phyloP scores from a whole-genome alignment of 2,329 filamentous ascomycete species.

The Arthrobotrys megalospora region DNA sequence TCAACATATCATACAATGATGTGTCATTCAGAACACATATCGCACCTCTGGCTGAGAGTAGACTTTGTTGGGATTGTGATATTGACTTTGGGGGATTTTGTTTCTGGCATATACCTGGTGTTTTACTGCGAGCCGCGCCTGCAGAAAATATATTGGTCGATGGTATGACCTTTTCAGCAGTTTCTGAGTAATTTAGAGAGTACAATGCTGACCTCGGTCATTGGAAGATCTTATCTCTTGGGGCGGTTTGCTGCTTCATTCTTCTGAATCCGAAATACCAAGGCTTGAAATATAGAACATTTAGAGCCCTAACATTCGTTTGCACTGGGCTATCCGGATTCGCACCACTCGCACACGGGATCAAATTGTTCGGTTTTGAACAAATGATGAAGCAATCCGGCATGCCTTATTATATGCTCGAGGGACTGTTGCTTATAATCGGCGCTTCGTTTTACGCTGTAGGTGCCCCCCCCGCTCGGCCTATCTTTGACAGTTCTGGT shows the following conservation, averaged over 20 bases:
- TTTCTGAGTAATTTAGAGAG: neutral
- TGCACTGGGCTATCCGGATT: conserved; percentile 68
- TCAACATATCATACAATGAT: conserved; percentile 68
- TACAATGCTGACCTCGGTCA: conserved; percentile 28
- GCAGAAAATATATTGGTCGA: conserved; percentile 66
- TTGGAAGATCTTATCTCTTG: conserved; percentile 66
- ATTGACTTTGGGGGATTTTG: conserved; percentile 67
- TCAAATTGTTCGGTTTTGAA: conserved; percentile 64
- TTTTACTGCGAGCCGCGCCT: conserved; percentile 68
- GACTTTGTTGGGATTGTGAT: conserved; percentile 68
- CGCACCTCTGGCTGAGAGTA: conserved; percentile 67
- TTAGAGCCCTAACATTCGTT: conserved; percentile 67
- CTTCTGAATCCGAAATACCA: conserved; percentile 67
- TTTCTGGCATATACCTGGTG: conserved; percentile 66
- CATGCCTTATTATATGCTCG: conserved; percentile 68
- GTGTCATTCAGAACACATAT: conserved; percentile 67
- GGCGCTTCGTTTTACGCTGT: conserved; percentile 68
- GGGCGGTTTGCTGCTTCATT: conserved; percentile 66
- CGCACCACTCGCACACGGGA: conserved; percentile 68
- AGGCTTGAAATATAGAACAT: conserved; percentile 66
- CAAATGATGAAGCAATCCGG: conserved; percentile 68
- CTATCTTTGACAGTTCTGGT: conserved; percentile 23
- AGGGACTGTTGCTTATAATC: conserved; percentile 67
- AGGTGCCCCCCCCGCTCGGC: conserved; percentile 62
- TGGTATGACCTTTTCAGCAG: conserved; percentile 65